Conservation (phyloP, 129 eudicot genomes). For the Apium graveolens region DNA sequence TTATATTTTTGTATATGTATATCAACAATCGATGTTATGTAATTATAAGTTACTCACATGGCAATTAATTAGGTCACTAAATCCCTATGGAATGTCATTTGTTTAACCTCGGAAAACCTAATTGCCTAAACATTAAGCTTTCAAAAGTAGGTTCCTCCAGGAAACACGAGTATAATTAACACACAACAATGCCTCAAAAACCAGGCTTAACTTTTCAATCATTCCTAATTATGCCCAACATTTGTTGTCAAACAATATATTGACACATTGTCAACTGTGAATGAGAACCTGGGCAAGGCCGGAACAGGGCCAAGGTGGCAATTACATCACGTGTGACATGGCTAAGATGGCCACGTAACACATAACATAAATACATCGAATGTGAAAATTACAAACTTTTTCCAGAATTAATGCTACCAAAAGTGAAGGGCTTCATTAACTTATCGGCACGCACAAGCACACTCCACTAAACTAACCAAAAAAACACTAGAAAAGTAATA, state of each 20-base stretch:
- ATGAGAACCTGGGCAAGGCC: background rate
- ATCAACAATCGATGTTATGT: too few species aligned
- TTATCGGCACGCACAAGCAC: slow-evolving; percentile 11
- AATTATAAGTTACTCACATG: too few species aligned
- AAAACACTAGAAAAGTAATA: background rate
- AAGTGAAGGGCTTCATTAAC: background rate
- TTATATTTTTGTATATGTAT: too few species aligned
- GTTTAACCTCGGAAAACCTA: background rate
- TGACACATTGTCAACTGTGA: too few species aligned
- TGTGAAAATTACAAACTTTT: background rate
- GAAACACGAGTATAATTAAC: background rate
- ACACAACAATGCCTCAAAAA: background rate
- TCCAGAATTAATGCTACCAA: background rate
- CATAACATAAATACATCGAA: background rate
- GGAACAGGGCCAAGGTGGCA: background rate
- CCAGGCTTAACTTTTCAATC: background rate
- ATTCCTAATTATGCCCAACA: background rate
- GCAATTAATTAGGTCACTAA: too few species aligned
- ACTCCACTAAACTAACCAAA: slow-evolving; percentile 10
- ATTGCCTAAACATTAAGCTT: background rate
- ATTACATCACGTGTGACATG: background rate
- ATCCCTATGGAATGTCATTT: background rate
- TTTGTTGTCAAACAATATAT: background rate
- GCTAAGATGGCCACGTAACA: background rate
- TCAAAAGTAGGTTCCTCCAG: background rate